phyloP scores from a whole-genome alignment of 805 yeast species.

The Pichia manshurica region DNA sequence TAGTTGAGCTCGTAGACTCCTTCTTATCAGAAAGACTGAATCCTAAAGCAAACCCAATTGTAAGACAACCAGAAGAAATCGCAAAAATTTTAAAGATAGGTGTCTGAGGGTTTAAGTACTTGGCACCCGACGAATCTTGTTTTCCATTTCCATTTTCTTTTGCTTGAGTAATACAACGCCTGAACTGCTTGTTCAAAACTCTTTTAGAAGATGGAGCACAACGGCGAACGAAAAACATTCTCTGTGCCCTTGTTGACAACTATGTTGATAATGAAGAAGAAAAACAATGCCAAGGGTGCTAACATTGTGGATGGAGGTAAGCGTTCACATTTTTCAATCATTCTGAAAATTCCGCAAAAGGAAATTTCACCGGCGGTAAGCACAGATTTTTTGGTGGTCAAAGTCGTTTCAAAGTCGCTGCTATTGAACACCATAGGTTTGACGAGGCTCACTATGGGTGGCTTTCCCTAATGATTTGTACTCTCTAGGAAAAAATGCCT shows the following conservation, averaged over 20 bases:
- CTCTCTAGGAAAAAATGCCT: no score
- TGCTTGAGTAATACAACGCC: neutral
- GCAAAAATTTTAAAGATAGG: conserved; percentile 6
- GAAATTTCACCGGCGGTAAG: neutral
- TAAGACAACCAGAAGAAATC: conserved; percentile 10
- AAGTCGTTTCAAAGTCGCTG: no score
- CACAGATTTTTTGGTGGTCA: no score
- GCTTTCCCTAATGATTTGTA: no score
- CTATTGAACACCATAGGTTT: no score
- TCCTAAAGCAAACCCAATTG: conserved; percentile 13
- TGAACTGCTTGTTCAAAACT: neutral
- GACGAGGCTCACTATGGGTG: no score
- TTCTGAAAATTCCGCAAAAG: neutral
- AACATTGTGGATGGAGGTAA: no score
- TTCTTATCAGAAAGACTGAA: conserved; percentile 2
- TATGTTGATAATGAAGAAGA: no score
- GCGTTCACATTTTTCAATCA: no score
- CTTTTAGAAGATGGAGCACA: neutral
- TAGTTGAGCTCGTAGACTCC: conserved; percentile 14
- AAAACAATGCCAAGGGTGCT: no score
- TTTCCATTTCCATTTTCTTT: neutral
- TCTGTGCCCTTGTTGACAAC: no score
- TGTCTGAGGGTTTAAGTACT: neutral
- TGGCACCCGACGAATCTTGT: neutral
- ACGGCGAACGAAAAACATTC: conserved; percentile 1